Evolutionary conservation across 306 rosid genomes (phyloP), one percentile per base, ranked within the genome.

Genomic region (Vachellia pachyceras): DNA sequence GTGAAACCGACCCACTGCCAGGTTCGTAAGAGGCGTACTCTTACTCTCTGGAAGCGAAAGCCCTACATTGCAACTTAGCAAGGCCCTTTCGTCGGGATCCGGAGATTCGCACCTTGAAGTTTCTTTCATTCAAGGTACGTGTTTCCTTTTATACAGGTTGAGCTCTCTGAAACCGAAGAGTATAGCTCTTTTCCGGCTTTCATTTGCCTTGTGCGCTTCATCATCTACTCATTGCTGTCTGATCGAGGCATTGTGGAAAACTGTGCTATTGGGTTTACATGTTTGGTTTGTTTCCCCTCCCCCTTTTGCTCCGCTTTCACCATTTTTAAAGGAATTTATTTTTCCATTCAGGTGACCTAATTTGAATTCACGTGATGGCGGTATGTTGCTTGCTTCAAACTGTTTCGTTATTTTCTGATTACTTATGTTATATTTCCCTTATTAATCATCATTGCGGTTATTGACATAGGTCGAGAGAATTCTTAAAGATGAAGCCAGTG

Each of bases 401-500:
- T 49, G 49, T 63, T 37, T 76, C 20, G 1, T 13, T 44, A 8
- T 81, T 20, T 23, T 18, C 25, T 5, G 0, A 11, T 36, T 49
- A 9, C 10, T 39, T 14, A 6, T 57, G 18, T 42, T 11, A 47
- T n/a, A 6, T 23, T 72, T 15, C 66, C 10, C 41, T 63, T 65
- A 58, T 78, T 36, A 13, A 78, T 67, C 84, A 75, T n/a, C 46
- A 47, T 10, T 39, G 41, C 49, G 23, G 49, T 81, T 65, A 82
- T 79, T 92, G 76, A 42, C 41, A 17, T 77, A 96, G 97, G 37
- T 90, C 44, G 94, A 88, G 20, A 96, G 37, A 9, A 91, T 96
- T 84, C 76, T 96, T 69, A 96, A 92, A 90, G 94, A 96, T 92
- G 98, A 96, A 57, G 98, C 99, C 41, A 93, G 90, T 58, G 95